A percentile compares a stretch with the other conserved stretches of the same genome.
Evolutionary conservation across 1,284 basidiomycete genomes (phyloP).

Genomic region (Inonotus hispidus): DNA sequence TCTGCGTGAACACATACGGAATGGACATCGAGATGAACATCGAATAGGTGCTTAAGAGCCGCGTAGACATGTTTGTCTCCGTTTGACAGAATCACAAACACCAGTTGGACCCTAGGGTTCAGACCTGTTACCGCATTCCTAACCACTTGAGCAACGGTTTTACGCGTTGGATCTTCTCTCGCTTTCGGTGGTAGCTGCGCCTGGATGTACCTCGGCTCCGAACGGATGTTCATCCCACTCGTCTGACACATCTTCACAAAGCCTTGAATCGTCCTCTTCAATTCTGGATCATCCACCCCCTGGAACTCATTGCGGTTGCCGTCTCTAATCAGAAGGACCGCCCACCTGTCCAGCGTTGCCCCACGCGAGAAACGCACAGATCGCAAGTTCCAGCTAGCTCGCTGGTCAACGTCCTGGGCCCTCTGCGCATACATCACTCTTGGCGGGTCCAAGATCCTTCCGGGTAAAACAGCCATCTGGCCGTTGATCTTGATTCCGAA

Average conservation of each 20-base stretch:
- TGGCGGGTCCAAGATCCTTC: constrained; percentile 58
- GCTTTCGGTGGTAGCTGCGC: constrained; percentile 43
- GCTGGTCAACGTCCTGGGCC: constrained; percentile 44
- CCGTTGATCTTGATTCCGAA: constrained; percentile 58
- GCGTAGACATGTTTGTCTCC: constrained; percentile 66
- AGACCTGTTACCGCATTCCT: constrained; percentile 26
- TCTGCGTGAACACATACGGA: constrained; percentile 63
- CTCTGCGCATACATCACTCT: constrained; percentile 49
- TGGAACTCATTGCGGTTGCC: constrained; percentile 45
- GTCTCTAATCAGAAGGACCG: constrained; percentile 58
- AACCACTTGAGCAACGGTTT: constrained; percentile 36
- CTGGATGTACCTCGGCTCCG: constrained; percentile 26
- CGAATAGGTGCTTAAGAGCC: constrained; percentile 65
- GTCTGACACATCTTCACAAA: constrained; percentile 54
- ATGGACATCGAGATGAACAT: constrained; percentile 56
- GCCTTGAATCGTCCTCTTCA: constrained; percentile 38
- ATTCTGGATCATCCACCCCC: constrained; percentile 41
- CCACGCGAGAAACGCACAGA: constrained; percentile 56
- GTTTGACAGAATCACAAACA: constrained; percentile 56
- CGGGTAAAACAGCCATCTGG: constrained; percentile 71
- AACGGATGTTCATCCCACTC: constrained; percentile 52
- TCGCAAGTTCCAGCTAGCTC: constrained; percentile 68
- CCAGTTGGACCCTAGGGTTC: constrained; percentile 29
- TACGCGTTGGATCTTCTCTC: constrained; percentile 42
- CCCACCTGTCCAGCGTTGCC: constrained; percentile 50